Evolutionary conservation across 2,329 filamentous ascomycete genomes (phyloP).

Genomic region (Hypoxylon sp.): DNA sequence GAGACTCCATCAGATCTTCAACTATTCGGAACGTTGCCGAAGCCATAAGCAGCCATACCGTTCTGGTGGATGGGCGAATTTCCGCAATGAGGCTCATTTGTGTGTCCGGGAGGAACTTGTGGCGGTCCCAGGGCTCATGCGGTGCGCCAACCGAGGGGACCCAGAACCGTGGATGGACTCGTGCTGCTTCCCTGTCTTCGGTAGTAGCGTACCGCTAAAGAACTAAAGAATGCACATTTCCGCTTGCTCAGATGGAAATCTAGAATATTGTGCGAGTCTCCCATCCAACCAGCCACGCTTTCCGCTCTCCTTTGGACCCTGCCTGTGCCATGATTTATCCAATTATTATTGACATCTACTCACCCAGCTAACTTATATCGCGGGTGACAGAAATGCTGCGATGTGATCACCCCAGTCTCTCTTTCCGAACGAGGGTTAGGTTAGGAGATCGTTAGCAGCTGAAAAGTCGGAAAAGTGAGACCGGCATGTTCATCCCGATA

Average conservation of each 20-base stretch:
- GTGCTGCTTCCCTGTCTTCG: slow-evolving; percentile 35
- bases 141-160: slow-evolving; percentile 48
- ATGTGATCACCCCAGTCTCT: slow-evolving; percentile 17
- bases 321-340: slow-evolving; percentile 22
- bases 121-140: slow-evolving; percentile 45
- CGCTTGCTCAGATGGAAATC: slow-evolving; percentile 20
- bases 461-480: slow-evolving; percentile 36
- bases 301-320: slow-evolving; percentile 4
- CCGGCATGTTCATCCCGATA: slow-evolving; percentile 21
- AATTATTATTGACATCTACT: slow-evolving; percentile 22
- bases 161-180: slow-evolving; percentile 47
- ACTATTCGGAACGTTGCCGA: slow-evolving; percentile 47
- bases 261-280: neutral
- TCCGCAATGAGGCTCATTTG: slow-evolving; percentile 46
- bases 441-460: slow-evolving; percentile 24
- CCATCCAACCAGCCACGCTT: neutral
- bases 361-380: neutral
- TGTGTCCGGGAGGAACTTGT: slow-evolving; percentile 33
- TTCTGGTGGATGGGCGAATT: slow-evolving; percentile 42
- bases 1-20: slow-evolving; percentile 41
- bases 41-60: slow-evolving; percentile 51
- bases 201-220: slow-evolving; percentile 28
- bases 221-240: slow-evolving; percentile 32
- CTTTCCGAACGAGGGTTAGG: slow-evolving; percentile 34
- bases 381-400: slow-evolving; percentile 16